Base-by-base conservation (phyloP, 306 rosid species). In the Cicer pinnatifidum region DNA sequence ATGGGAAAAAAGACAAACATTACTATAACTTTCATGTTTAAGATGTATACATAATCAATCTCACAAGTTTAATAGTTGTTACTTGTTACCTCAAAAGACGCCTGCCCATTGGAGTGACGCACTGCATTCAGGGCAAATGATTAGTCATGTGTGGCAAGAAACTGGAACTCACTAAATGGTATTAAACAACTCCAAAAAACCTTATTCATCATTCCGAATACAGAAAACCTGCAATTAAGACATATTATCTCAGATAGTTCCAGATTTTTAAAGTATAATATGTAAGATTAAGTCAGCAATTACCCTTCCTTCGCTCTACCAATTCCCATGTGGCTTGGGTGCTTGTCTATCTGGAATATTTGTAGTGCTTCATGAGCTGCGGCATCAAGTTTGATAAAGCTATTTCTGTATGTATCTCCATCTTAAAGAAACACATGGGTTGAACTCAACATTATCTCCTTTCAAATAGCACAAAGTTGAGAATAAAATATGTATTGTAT, bases 271-370 rank as follows among this genome's bases (percentile, higher is more conserved):
- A 65, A 75, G 69, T 61, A 72, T 52, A 80, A 53, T 54, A 33
- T 73, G 35, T 16, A 62, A 45, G 75, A 62, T 46, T 9, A 58
- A 68, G 72, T 80, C 64, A 78, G 65, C n/a, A 73, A 76, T 54
- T 83, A 93, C 98, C 97, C 98, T 86, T 94, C 98, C 87, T 94
- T 94, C 63, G 97, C 91, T 84, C 96, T 85, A 67, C 98, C 98
- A 76, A 94, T 94, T 82, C 98, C 98, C 98, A 94, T 94, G 78
- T 91, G 92, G 88, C 98, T 94, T 46, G 98, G 96, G 84, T 91
- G 98, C 87, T 88, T 94, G 86, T 94, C 98, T 40, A 80, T 85
- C 84, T 91, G 98, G 88, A 94, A 94, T 83, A 94, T 94, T 81
- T 94, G 98, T 87, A 94, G 82, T 44, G 97, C 94, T 86, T 94